Conservation (phyloP, 805 yeast species). For the Maudiozyma turicensis region DNA sequence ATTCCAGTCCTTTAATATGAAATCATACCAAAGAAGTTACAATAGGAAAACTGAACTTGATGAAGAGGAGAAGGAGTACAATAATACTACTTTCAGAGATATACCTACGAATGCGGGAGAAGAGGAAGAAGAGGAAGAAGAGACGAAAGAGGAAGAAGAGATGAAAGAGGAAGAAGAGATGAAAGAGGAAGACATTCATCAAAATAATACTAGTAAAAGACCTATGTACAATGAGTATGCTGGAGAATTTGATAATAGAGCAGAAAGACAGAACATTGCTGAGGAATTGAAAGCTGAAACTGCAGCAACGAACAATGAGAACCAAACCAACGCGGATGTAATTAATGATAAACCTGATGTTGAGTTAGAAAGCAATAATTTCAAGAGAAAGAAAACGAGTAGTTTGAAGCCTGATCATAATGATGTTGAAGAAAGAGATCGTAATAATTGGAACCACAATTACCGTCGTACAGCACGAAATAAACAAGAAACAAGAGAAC, state of each 20-base stretch:
- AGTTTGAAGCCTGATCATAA: not conserved
- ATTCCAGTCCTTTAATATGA: conserved; percentile 22
- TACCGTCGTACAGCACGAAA: conserved; percentile 20
- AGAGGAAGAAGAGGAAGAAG: not conserved
- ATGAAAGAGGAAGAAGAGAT: not conserved
- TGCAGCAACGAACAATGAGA: not conserved
- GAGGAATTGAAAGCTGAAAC: too few relatives aligned
- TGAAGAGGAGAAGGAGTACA: not conserved
- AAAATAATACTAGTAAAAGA: too few relatives aligned
- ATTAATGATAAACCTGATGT: not conserved
- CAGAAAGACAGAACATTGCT: too few relatives aligned
- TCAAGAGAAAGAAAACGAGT: not conserved
- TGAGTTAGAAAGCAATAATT: too few relatives aligned
- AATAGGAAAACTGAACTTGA: not conserved
- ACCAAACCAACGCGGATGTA: not conserved
- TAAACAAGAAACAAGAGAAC: conserved; percentile 12
- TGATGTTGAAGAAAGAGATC: not conserved
- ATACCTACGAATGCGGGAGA: not conserved
- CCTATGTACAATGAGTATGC: too few relatives aligned
- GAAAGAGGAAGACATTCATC: not conserved
- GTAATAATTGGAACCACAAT: conserved; percentile 9
- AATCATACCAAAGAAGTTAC: conserved; percentile 15
- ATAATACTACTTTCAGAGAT: not conserved
- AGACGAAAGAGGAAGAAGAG: not conserved
- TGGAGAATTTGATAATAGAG: too few relatives aligned